Base-by-base conservation (phyloP, 1,284 basidiomycete species). In the Naganishia sp. region DNA sequence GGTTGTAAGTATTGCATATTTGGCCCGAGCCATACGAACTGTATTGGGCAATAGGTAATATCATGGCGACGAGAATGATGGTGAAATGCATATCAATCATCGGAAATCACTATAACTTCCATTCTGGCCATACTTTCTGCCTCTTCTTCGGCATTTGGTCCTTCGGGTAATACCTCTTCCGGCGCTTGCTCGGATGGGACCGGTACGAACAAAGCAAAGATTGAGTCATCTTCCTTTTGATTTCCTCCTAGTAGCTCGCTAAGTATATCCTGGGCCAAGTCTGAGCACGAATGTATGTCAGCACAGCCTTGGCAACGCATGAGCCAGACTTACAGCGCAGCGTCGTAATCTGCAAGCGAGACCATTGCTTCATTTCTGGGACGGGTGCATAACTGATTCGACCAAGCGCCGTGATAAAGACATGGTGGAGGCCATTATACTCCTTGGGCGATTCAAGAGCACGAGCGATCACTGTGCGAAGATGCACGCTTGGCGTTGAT, bases 321-420 rank as follows among this genome's bases (percentile, higher is more conserved):
- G 18, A 6, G n/a, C 4, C 11, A 25, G 15, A 71, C 75, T 69
- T 58, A 78, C 76, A 76, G 68, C 76, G 76, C 60, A 78, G 69
- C 17, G 67, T 74, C 57, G 50, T 73, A 61, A 62, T 67, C 68
- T 65, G 77, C 68, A 83, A 82, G 35, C 89, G 73, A 52, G 82
- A 81, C 23, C 75, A 71, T 67, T 79, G 82, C n/a, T 81, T 76
- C 47, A 81, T 78, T 13, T 71, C 66, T 13, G 54, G 67, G 28
- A 57, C 50, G 4, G 68, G 71, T 2, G 87, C 86, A 70, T 86
- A 92, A 63, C 86, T 86, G 63, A 93, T 81, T 65, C 87, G 81
- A 32, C 90, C 89, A 62, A 94, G 84, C 4, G 86, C 85, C 10
- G 90, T 85, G 42, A 88, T 85, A 72, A 91, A 91, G 71, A 87